These are phyloP conservation scores for Babesia caballi DNA, from an alignment of 169 alveolate species.

Conservation along the genomic window DNA sequence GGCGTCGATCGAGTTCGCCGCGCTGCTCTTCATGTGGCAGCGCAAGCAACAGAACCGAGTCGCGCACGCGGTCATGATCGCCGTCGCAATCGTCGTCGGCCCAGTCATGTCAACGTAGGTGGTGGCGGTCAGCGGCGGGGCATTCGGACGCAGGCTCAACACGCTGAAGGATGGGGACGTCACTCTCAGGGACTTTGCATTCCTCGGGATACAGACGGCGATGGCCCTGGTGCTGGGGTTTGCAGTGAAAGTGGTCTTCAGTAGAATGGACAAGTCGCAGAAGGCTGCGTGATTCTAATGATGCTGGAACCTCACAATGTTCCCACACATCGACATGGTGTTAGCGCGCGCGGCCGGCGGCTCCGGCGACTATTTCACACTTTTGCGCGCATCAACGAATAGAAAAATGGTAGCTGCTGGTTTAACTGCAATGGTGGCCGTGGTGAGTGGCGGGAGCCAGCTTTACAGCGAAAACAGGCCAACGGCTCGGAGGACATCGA, in stretches of 20 bases:
- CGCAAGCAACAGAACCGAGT: not conserved
- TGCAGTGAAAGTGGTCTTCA: not conserved
- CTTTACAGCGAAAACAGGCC: slow-evolving; percentile 24
- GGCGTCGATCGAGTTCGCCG: slow-evolving; percentile 1
- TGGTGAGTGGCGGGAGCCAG: not conserved
- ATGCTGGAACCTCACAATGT: not conserved
- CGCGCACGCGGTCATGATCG: not conserved
- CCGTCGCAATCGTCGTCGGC: not conserved
- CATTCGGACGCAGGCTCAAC: slow-evolving; percentile 1
- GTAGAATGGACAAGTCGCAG: not conserved
- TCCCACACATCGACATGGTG: not conserved
- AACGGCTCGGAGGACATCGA: slow-evolving; percentile 79
- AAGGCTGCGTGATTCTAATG: not conserved
- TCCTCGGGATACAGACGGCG: not conserved
- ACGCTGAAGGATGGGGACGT: not conserved
- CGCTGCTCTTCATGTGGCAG: slow-evolving; percentile 32
- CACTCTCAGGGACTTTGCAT: not conserved
- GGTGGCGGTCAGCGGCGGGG: not conserved
- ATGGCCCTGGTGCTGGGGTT: not conserved
- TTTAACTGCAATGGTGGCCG: slow-evolving; percentile 15
- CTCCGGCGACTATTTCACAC: not conserved
- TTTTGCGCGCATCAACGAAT: not conserved
- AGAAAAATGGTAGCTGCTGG: slow-evolving; percentile 6
- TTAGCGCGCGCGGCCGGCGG: not conserved
- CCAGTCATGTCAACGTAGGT: slow-evolving; percentile 20